These are phyloP conservation scores for Coprinopsis sp. DNA, from an alignment of 768 basidiomycete genomes.

Conservation along the genomic window DNA sequence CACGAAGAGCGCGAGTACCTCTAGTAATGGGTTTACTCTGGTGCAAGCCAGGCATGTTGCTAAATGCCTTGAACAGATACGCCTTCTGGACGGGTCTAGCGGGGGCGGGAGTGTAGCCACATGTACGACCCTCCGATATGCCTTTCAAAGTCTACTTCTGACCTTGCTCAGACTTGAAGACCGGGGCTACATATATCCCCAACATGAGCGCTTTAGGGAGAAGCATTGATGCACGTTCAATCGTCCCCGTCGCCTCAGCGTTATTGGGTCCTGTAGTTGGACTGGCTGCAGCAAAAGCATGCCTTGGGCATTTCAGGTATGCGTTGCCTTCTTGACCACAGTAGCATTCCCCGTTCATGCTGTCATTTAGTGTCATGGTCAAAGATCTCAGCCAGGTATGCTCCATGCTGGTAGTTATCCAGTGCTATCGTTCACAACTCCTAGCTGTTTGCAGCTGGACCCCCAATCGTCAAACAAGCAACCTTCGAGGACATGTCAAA, in stretches of 20 bases:
- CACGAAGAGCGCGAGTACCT: constrained; percentile 31
- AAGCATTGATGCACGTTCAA: constrained; percentile 34
- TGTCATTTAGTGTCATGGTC: constrained; percentile 32
- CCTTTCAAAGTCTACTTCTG: background rate
- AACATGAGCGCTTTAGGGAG: constrained; percentile 28
- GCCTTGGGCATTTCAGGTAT: constrained; percentile 34
- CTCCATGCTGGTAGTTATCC: background rate
- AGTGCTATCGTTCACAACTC: background rate
- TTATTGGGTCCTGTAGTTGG: constrained; percentile 38
- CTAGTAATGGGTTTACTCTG: constrained; percentile 20
- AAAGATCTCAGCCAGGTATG: constrained; percentile 29
- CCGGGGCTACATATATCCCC: constrained; percentile 37
- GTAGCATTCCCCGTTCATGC: background rate
- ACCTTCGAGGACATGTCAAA: constrained; percentile 33
- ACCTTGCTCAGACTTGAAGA: constrained; percentile 24
- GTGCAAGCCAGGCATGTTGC: background rate
- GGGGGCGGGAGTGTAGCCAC: constrained; percentile 38
- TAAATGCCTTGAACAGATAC: constrained; percentile 23
- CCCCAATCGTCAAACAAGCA: constrained; percentile 33
- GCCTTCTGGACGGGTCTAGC: constrained; percentile 38
- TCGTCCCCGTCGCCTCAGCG: constrained; percentile 35
- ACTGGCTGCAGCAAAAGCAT: constrained; percentile 36
- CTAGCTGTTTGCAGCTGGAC: constrained; percentile 28
- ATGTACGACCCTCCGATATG: constrained; percentile 19
- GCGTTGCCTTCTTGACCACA: background rate